These are phyloP conservation scores for Fusarium abutilonis DNA, from an alignment of 2,329 filamentous ascomycete species.

Conservation along the genomic window DNA sequence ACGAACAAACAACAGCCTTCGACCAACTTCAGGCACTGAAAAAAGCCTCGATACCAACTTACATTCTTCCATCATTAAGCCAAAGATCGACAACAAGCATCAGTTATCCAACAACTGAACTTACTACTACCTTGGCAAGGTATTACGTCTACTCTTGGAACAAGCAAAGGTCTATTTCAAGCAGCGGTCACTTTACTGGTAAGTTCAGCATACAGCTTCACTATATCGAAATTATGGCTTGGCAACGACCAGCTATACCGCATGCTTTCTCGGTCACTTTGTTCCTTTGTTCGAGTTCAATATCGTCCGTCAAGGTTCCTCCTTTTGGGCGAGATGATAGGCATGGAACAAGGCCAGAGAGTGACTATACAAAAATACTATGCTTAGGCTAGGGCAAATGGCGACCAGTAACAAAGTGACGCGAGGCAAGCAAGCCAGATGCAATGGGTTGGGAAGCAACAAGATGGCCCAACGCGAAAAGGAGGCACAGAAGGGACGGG, in stretches of 20 bases:
- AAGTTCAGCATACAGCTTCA: conserved; percentile 9
- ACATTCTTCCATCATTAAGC: neutral
- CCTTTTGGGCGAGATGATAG: neutral
- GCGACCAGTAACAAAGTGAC: neutral
- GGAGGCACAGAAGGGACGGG: conserved; percentile 9
- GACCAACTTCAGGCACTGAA: neutral
- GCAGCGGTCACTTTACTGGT: conserved; percentile 1
- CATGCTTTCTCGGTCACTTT: neutral
- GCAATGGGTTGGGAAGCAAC: conserved; percentile 11
- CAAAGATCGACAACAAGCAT: neutral
- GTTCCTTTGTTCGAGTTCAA: neutral
- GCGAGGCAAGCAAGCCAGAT: neutral
- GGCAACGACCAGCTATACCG: neutral
- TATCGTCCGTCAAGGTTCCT: neutral
- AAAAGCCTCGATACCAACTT: neutral
- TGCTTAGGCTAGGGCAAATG: neutral
- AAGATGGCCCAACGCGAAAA: conserved; percentile 11
- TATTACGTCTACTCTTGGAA: neutral
- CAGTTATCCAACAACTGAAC: neutral
- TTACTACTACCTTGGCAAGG: neutral
- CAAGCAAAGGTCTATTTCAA: neutral
- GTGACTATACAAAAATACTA: neutral
- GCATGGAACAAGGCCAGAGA: neutral
- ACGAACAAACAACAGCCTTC: neutral
- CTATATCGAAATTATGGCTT: neutral